Percentiles rank a stretch among this genome's conserved stretches.
Evolutionary conservation across 768 basidiomycete species (phyloP).

Genomic region (Peribolospora baueri): DNA sequence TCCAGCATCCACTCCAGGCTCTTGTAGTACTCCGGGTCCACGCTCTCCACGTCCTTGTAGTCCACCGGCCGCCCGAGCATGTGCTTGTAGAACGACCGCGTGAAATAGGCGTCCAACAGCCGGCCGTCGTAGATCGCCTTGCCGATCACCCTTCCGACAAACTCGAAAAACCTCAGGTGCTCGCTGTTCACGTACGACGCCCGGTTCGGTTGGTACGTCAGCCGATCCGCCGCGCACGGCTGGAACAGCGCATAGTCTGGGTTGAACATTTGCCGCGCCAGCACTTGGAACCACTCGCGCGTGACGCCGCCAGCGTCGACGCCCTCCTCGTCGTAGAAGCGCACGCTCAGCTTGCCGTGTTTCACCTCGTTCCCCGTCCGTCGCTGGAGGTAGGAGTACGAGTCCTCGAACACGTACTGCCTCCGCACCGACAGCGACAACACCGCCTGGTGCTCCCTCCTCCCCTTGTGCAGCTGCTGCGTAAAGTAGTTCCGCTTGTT

Average conservation of each 20-base stretch:
- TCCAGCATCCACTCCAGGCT: constrained; percentile 95
- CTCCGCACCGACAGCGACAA: constrained; percentile 73
- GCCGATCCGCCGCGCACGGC: constrained; percentile 79
- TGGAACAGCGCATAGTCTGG: constrained; percentile 96
- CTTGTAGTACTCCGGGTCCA: constrained; percentile 96
- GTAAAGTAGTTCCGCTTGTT: constrained; percentile 95
- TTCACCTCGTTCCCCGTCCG: constrained; percentile 91
- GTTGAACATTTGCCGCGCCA: constrained; percentile 96
- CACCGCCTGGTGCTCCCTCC: constrained; percentile 53
- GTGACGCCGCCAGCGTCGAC: constrained; percentile 97
- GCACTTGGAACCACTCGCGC: constrained; percentile 93
- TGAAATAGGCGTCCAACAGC: constrained; percentile 91
- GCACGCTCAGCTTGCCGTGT: constrained; percentile 83
- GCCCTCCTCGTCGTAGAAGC: constrained; percentile 92
- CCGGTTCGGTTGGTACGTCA: constrained; percentile 90
- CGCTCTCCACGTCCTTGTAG: constrained; percentile 87
- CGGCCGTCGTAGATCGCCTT: constrained; percentile 95
- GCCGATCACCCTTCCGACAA: constrained; percentile 89
- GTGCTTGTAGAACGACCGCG: constrained; percentile 84
- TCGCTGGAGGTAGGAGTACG: constrained; percentile 71
- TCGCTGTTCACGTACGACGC: constrained; percentile 85
- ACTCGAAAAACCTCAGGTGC: constrained; percentile 92
- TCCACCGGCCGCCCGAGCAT: constrained; percentile 82
- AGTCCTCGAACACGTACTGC: constrained; percentile 71
- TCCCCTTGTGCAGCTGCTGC: constrained; percentile 54